Percentiles rank a stretch among this genome's conserved stretches.
Conservation (phyloP, 108 stramenopile genomes). For the Cyclotella kingstonii region DNA sequence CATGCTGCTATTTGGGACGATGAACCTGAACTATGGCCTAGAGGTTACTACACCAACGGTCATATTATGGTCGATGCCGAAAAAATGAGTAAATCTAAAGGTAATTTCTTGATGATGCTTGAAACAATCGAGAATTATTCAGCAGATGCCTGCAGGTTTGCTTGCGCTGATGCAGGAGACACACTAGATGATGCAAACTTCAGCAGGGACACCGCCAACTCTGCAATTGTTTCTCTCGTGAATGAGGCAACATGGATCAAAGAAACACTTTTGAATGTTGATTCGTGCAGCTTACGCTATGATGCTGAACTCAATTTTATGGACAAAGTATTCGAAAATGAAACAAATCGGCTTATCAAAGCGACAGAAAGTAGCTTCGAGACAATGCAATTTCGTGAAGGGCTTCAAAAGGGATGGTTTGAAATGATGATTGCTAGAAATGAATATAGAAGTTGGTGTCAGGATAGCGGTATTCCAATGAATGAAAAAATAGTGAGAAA, state of each 20-base stretch:
- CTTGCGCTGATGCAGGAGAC: constrained; percentile 96
- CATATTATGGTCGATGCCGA: constrained; percentile 93
- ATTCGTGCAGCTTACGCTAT: constrained; percentile 45
- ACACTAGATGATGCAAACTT: constrained; percentile 99
- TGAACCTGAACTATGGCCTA: constrained; percentile 89
- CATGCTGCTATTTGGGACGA: constrained; percentile 97
- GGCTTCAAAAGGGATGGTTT: constrained; percentile 90
- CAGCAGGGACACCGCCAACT: constrained; percentile 86
- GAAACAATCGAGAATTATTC: constrained; percentile 85
- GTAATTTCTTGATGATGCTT: constrained; percentile 97
- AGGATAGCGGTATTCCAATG: constrained; percentile 80
- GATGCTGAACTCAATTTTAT: constrained; percentile 69
- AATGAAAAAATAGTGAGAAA: constrained; percentile 71
- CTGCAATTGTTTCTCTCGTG: constrained; percentile 81
- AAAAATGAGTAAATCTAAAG: constrained; percentile 98
- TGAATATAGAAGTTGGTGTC: constrained; percentile 92
- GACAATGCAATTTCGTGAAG: constrained; percentile 90
- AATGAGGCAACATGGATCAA: constrained; percentile 88
- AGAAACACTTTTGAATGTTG: constrained; percentile 58
- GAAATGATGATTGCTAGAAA: constrained; percentile 90
- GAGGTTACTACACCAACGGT: constrained; percentile 94
- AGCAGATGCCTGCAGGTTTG: constrained; percentile 90
- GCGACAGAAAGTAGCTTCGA: constrained; percentile 60
- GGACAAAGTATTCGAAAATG: constrained; percentile 89
- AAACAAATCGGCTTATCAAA: constrained; percentile 82